phyloP scores from a whole-genome alignment of 2,329 filamentous ascomycete genomes.

The Cylindrodendrum hubeiense region DNA sequence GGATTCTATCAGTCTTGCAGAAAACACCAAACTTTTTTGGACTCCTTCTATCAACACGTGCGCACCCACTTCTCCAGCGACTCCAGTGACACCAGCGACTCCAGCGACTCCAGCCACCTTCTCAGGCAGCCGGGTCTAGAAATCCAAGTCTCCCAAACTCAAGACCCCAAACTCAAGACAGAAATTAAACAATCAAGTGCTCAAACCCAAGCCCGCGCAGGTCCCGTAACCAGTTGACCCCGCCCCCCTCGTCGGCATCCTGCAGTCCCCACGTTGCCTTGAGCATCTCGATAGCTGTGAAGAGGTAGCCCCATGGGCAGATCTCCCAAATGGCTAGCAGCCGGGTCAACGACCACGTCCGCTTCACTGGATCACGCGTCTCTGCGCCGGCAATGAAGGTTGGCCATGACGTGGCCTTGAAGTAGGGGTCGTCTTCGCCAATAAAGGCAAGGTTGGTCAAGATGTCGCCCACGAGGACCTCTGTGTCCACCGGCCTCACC shows the following conservation, averaged over 20 bases:
- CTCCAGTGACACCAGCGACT: no score
- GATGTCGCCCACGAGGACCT: conserved; percentile 62
- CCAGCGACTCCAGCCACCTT: neutral
- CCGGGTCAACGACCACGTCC: conserved; percentile 65
- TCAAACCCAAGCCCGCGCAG: conserved; percentile 59
- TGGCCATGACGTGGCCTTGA: conserved; percentile 72
- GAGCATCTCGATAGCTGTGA: conserved; percentile 62
- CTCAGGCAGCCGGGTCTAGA: conserved; percentile 12
- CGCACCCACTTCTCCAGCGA: neutral
- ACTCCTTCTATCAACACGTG: neutral
- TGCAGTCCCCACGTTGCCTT: conserved; percentile 60
- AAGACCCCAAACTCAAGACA: conserved; percentile 12
- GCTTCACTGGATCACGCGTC: conserved; percentile 58
- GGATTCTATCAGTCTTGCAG: conserved; percentile 10
- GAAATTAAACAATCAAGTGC: conserved; percentile 58
- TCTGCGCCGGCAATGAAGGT: conserved; percentile 70
- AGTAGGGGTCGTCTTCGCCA: conserved; percentile 61
- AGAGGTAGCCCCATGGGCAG: conserved; percentile 65
- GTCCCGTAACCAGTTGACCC: conserved; percentile 57
- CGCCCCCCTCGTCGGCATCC: conserved; percentile 46
- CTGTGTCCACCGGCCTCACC: conserved; percentile 54
- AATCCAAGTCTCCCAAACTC: conserved; percentile 2
- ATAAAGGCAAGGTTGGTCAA: conserved; percentile 64
- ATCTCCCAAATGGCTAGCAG: conserved; percentile 58
- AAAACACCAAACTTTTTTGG: conserved; percentile 1